Evolutionary conservation across 73 alveolate genomes (phyloP).

Genomic region (Blepharisma japonicum): DNA sequence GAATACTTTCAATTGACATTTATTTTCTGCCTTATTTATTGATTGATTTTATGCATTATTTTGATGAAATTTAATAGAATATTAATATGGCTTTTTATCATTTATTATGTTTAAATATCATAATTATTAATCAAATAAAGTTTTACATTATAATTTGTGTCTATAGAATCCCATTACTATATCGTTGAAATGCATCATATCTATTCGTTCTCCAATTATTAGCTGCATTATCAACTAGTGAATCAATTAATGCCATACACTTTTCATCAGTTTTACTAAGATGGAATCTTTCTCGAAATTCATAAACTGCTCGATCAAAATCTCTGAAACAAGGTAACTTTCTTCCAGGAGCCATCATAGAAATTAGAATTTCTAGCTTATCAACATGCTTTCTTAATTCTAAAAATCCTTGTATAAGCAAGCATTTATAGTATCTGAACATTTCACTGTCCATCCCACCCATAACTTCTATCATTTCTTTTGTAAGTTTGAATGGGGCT

Average conservation of each 20-base stretch:
- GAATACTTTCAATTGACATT: too few species aligned
- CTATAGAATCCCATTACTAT: conserved; percentile 69
- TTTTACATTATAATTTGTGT: conserved; percentile 25
- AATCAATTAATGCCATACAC: conserved; percentile 66
- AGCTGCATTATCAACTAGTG: conserved; percentile 58
- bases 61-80: too few species aligned
- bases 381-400: conserved; percentile 81
- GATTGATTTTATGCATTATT: too few species aligned
- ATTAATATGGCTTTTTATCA: too few species aligned
- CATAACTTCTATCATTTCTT: conserved; percentile 87
- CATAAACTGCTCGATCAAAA: conserved; percentile 43
- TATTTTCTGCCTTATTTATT: too few species aligned
- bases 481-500: conserved; percentile 93
- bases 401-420: conserved; percentile 77
- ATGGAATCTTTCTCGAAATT: conserved; percentile 52
- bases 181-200: conserved; percentile 81
- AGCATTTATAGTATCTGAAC: conserved; percentile 71
- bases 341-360: conserved; percentile 45
- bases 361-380: conserved; percentile 55
- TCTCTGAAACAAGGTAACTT: conserved; percentile 60
- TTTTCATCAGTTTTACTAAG: conserved; percentile 54
- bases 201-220: conserved; percentile 84
- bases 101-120: too few species aligned
- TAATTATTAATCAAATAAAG: background rate
- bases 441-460: conserved; percentile 88